A percentile compares a stretch with the other conserved stretches of the same genome.
phyloP scores from a whole-genome alignment of 441 rosid genomes.

The Geranium incanum region DNA sequence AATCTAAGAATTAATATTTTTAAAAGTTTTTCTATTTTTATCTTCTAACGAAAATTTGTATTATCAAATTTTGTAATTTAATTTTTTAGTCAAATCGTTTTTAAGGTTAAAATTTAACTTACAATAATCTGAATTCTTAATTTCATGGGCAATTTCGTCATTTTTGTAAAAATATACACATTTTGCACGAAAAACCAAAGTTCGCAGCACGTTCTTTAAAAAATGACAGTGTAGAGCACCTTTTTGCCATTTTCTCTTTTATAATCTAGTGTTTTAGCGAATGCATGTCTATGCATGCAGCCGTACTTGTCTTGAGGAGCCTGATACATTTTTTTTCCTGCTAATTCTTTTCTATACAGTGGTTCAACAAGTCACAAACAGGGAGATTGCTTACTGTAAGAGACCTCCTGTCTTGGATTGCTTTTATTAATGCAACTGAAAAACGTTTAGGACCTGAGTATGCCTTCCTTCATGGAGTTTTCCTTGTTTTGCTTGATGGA shows the following conservation, averaged over 20 bases:
- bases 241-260: background rate
- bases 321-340: constrained; percentile 14
- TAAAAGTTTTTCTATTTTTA: too few relatives aligned
- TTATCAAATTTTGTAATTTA: too few relatives aligned
- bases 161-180: too few relatives aligned
- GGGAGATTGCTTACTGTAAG: constrained; percentile 88
- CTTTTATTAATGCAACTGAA: constrained; percentile 52
- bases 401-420: constrained; percentile 93
- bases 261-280: background rate
- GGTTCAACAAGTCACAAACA: constrained; percentile 72
- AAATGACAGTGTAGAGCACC: too few relatives aligned
- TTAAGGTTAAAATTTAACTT: too few relatives aligned
- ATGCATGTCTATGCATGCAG: background rate
- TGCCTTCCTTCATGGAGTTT: constrained; percentile 83
- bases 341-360: constrained; percentile 42
- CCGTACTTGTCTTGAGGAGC: background rate
- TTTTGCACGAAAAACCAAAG: too few relatives aligned
- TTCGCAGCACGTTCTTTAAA: too few relatives aligned
- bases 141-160: too few relatives aligned
- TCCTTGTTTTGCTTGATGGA: constrained; percentile 96
- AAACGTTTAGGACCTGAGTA: constrained; percentile 49
- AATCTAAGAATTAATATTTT: too few relatives aligned
- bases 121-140: too few relatives aligned
- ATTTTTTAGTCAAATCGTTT: too few relatives aligned
- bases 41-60: too few relatives aligned